Percentiles rank a stretch among this genome's conserved stretches.
Conservation (phyloP, 2,329 filamentous ascomycete species). For the Atkinsonella hypoxylon region DNA sequence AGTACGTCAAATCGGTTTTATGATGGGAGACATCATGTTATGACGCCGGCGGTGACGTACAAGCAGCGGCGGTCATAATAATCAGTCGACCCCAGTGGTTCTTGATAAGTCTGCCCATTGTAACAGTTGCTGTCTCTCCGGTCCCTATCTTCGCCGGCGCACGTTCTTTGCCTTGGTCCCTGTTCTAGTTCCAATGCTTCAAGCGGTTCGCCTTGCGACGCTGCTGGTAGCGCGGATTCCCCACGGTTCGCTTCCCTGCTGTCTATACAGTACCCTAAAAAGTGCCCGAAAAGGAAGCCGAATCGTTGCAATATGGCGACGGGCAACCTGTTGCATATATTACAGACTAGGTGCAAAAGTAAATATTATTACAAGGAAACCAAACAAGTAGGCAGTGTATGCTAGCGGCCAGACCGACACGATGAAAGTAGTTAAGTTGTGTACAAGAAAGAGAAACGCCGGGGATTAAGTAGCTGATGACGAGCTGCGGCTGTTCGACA, state of each 20-base stretch:
- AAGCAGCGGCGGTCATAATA: conserved; percentile 69
- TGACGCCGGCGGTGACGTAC: conserved; percentile 34
- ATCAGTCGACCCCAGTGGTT: conserved; percentile 98
- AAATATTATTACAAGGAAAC: not conserved
- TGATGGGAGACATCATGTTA: not conserved
- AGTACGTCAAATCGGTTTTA: conserved; percentile 9
- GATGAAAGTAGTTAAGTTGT: conserved; percentile 21
- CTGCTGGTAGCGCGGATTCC: not conserved
- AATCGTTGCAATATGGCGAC: not conserved
- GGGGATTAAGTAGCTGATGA: conserved; percentile 11
- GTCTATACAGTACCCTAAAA: not conserved
- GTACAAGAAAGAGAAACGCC: conserved; percentile 29
- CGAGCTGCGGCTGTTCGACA: conserved; percentile 4
- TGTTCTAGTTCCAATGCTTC: not conserved
- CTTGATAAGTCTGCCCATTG: conserved; percentile 97
- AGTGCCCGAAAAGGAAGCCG: not conserved
- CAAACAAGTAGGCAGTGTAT: conserved; percentile 14
- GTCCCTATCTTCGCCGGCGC: not conserved
- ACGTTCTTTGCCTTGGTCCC: conserved; percentile 6
- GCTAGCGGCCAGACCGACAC: conserved; percentile 44
- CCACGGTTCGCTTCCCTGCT: not conserved
- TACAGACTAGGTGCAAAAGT: not conserved
- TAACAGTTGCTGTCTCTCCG: conserved; percentile 12
- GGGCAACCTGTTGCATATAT: not conserved
- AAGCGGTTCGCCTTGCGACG: not conserved